Percentiles rank a stretch among this genome's conserved stretches.
Evolutionary conservation across 768 basidiomycete genomes (phyloP).

Genomic region (Mycena leptocephala): DNA sequence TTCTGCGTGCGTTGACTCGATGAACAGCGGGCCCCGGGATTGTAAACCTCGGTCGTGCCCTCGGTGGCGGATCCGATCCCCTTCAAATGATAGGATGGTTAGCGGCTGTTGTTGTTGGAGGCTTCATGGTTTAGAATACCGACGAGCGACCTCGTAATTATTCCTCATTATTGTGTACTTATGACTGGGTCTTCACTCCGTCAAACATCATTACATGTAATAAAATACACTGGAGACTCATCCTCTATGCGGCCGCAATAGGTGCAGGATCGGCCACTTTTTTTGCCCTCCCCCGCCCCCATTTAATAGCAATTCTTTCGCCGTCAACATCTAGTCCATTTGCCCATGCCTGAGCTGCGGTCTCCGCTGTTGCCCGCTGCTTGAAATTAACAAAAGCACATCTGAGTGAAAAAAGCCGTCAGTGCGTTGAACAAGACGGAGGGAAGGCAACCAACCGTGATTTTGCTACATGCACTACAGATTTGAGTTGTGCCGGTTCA

Average conservation of each 20-base stretch:
- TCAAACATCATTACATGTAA: not conserved
- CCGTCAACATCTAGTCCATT: constrained; percentile 91
- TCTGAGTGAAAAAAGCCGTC: constrained; percentile 54
- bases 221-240: constrained; percentile 5
- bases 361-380: constrained; percentile 86
- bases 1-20: constrained; percentile 6
- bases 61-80: constrained; percentile 55
- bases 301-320: constrained; percentile 82
- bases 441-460: constrained; percentile 66
- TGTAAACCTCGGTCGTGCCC: constrained; percentile 70
- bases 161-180: constrained; percentile 25
- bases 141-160: constrained; percentile 4
- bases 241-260: constrained; percentile 16
- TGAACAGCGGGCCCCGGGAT: constrained; percentile 74
- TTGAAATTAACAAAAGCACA: constrained; percentile 98
- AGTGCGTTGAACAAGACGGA: not conserved
- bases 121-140: constrained; percentile 50
- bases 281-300: constrained; percentile 83
- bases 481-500: constrained; percentile 80
- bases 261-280: constrained; percentile 50
- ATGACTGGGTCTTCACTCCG: not conserved
- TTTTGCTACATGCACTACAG: constrained; percentile 89
- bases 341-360: constrained; percentile 92
- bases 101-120: constrained; percentile 56
- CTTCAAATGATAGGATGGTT: constrained; percentile 59